Evolutionary conservation across 139 green algal species (phyloP).

Genomic region (Chloropicon primus): DNA sequence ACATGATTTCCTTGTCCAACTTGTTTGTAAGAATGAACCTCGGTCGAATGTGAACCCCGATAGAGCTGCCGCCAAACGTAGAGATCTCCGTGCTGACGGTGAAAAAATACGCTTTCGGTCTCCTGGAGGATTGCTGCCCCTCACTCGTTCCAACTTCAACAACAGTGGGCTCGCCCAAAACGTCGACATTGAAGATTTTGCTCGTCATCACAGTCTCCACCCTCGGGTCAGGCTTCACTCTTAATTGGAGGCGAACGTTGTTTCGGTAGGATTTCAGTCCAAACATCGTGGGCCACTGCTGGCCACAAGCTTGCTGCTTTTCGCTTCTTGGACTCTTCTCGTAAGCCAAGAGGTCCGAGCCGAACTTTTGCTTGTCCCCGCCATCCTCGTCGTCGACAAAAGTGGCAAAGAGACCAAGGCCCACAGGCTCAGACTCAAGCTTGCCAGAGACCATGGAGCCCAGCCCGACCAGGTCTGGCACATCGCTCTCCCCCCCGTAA

Average conservation of each 20-base stretch:
- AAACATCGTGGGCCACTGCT: background rate
- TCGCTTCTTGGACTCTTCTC: background rate
- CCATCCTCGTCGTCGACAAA: background rate
- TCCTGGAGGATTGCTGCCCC: background rate
- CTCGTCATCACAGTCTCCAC: background rate
- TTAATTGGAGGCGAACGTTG: background rate
- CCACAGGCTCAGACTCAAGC: background rate
- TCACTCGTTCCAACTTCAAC: background rate
- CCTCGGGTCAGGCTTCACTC: background rate
- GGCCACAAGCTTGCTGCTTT: background rate
- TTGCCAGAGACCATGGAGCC: background rate
- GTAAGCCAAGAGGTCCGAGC: background rate
- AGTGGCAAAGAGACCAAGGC: background rate
- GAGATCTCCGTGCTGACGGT: background rate
- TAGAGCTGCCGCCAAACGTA: background rate
- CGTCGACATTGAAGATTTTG: background rate
- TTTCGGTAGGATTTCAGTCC: background rate
- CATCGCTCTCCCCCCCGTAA: background rate
- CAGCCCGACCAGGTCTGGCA: background rate
- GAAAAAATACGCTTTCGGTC: background rate
- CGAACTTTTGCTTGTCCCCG: background rate
- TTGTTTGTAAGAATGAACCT: conserved; percentile 59
- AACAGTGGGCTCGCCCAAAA: background rate
- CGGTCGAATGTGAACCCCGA: conserved; percentile 54
- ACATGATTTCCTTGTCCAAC: conserved; percentile 41